Evolutionary conservation across 768 basidiomycete genomes (phyloP).

Genomic region (Lactarius quietus): DNA sequence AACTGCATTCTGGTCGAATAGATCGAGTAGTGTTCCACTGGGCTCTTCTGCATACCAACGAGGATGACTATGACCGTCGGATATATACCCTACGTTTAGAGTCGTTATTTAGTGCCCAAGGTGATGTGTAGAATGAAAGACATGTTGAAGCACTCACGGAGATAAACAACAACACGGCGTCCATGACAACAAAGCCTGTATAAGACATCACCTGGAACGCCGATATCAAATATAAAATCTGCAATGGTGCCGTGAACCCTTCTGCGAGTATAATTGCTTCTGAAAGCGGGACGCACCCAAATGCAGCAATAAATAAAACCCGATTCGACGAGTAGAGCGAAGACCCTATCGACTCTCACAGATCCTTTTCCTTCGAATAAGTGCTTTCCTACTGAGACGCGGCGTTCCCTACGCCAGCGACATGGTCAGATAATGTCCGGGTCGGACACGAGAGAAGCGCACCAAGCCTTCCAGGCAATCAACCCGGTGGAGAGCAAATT

Average conservation of each 20-base stretch:
- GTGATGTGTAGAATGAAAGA: not conserved
- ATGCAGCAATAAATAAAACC: conserved; percentile 16
- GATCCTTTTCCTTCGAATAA: not conserved
- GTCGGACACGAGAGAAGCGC: not conserved
- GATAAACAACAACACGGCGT: conserved; percentile 1
- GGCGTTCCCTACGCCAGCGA: not conserved
- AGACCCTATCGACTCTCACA: conserved; percentile 6
- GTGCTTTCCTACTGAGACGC: not conserved
- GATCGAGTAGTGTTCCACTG: conserved; percentile 9
- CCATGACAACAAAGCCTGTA: conserved; percentile 4
- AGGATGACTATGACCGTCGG: conserved; percentile 19
- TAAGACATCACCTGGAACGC: conserved; percentile 1
- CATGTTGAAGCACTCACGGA: conserved; percentile 1
- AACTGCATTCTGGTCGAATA: conserved; percentile 8
- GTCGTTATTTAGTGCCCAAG: not conserved
- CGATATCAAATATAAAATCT: conserved; percentile 10
- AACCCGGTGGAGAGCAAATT: not conserved
- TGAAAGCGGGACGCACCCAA: conserved; percentile 2
- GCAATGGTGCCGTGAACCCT: not conserved
- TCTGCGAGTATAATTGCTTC: not conserved
- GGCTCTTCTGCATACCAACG: conserved; percentile 21
- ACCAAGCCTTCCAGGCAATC: not conserved
- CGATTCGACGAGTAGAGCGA: conserved; percentile 17
- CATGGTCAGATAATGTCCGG: not conserved
- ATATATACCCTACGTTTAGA: conserved; percentile 1